A percentile compares a stretch with the other conserved stretches of the same genome.
These are phyloP conservation scores for Fusarium fracticaudum DNA, from an alignment of 2,329 filamentous ascomycete species.

Conservation along the genomic window DNA sequence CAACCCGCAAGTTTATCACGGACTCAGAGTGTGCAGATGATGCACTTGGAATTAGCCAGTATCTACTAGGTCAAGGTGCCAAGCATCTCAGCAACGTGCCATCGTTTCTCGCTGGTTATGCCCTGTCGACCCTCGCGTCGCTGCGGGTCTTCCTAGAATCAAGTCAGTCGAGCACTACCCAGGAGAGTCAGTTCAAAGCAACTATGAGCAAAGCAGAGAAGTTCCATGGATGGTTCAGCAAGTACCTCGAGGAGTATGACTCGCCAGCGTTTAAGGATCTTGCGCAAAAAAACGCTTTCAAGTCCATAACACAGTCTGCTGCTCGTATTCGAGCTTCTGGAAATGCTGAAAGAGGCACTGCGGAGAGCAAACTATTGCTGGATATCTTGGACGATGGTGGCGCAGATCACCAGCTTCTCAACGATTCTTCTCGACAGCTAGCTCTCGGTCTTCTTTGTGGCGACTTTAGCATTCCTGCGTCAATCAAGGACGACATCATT, in stretches of 20 bases:
- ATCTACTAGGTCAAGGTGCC: constrained; percentile 76
- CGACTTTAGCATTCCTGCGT: constrained; percentile 70
- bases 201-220: constrained; percentile 78
- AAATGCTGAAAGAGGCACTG: constrained; percentile 73
- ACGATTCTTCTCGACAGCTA: constrained; percentile 73
- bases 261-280: constrained; percentile 61
- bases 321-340: constrained; percentile 73
- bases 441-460: constrained; percentile 79
- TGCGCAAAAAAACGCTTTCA: constrained; percentile 66
- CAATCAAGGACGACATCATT: constrained; percentile 69
- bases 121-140: constrained; percentile 81
- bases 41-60: constrained; percentile 85
- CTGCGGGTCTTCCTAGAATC: constrained; percentile 79
- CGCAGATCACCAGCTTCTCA: constrained; percentile 70
- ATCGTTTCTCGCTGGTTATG: constrained; percentile 83
- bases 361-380: constrained; percentile 84
- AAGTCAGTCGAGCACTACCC: constrained; percentile 80
- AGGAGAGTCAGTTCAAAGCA: constrained; percentile 81
- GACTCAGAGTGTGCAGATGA: constrained; percentile 92
- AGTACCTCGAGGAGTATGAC: constrained; percentile 72
- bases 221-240: constrained; percentile 83
- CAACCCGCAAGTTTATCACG: constrained; percentile 79
- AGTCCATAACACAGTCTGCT: constrained; percentile 74
- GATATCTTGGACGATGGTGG: constrained; percentile 80
- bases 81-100: constrained; percentile 71